Evolutionary conservation across 768 basidiomycete species (phyloP).

Genomic region (Auricularia sp.): DNA sequence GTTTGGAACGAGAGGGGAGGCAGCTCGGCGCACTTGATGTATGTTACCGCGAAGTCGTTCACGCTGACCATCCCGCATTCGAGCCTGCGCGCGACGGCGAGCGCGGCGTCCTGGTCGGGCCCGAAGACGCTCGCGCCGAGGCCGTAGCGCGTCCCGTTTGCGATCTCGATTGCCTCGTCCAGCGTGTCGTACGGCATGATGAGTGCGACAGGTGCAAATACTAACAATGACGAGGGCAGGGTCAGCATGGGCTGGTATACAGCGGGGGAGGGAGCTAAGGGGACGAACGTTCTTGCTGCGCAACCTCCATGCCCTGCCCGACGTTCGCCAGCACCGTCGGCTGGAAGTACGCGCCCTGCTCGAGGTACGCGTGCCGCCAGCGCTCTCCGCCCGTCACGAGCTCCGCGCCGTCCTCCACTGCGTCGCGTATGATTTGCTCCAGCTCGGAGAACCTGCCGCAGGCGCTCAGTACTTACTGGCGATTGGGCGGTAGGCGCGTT

Average conservation of each 20-base stretch:
- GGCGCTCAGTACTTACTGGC: too few relatives aligned
- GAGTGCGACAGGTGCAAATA: constrained; percentile 88
- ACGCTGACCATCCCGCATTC: constrained; percentile 96
- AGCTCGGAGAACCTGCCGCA: constrained; percentile 43
- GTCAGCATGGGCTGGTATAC: not conserved
- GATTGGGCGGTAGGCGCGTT: too few relatives aligned
- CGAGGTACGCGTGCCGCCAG: constrained; percentile 55
- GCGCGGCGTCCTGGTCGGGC: constrained; percentile 64
- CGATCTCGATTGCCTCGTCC: constrained; percentile 78
- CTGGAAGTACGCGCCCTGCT: constrained; percentile 71
- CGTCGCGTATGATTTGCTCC: constrained; percentile 57
- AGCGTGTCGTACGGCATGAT: constrained; percentile 76
- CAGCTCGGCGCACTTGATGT: constrained; percentile 39
- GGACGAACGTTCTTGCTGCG: constrained; percentile 65
- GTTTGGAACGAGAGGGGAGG: constrained; percentile 2
- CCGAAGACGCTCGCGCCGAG: constrained; percentile 95
- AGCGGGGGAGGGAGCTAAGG: not conserved
- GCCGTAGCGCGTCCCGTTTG: constrained; percentile 81
- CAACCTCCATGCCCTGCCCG: constrained; percentile 58
- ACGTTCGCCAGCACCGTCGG: constrained; percentile 85
- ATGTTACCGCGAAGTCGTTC: constrained; percentile 89
- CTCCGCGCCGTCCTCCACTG: constrained; percentile 57
- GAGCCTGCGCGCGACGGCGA: constrained; percentile 69
- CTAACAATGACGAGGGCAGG: constrained; percentile 27
- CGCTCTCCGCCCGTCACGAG: constrained; percentile 52